These are phyloP conservation scores for Piromyces sp. DNA, from an alignment of 192 early-diverging fungal genomes.

Conservation along the genomic window DNA sequence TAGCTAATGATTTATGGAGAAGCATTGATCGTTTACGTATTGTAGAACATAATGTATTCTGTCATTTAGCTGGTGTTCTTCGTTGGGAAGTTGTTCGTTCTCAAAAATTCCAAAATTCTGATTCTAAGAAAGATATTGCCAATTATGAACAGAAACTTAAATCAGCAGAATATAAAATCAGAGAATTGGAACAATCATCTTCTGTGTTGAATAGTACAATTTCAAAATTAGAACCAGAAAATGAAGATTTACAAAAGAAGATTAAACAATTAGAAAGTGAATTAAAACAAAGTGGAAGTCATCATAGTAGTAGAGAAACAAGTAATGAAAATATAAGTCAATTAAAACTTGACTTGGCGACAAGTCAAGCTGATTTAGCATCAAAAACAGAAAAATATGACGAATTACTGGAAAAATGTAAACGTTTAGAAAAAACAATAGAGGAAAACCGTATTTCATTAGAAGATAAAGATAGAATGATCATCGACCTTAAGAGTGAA, in stretches of 20 bases:
- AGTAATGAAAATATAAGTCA: slow-evolving; percentile 8
- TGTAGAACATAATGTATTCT: slow-evolving; percentile 19
- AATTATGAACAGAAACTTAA: slow-evolving; percentile 8
- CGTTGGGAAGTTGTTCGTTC: slow-evolving; percentile 6
- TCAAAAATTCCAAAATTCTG: not conserved
- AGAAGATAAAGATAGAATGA: slow-evolving; percentile 22
- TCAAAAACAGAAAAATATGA: not conserved
- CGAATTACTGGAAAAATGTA: not conserved
- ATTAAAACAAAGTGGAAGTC: not conserved
- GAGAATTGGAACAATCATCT: slow-evolving; percentile 19
- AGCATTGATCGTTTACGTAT: slow-evolving; percentile 11
- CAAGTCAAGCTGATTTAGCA: slow-evolving; percentile 9
- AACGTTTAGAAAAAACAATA: slow-evolving; percentile 6
- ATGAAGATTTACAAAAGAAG: slow-evolving; percentile 3
- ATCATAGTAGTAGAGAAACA: too few relatives aligned
- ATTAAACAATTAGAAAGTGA: slow-evolving; percentile 2
- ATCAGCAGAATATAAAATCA: slow-evolving; percentile 15
- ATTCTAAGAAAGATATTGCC: not conserved
- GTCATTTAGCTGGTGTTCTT: slow-evolving; percentile 18
- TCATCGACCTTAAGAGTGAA: slow-evolving; percentile 19
- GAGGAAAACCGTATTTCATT: slow-evolving; percentile 14
- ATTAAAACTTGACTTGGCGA: slow-evolving; percentile 21
- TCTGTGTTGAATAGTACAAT: slow-evolving; percentile 14
- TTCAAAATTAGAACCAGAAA: slow-evolving; percentile 12
- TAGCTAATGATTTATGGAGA: slow-evolving; percentile 17